phyloP scores from a whole-genome alignment of 1,284 basidiomycete genomes.

The Boletus holoroseus region DNA sequence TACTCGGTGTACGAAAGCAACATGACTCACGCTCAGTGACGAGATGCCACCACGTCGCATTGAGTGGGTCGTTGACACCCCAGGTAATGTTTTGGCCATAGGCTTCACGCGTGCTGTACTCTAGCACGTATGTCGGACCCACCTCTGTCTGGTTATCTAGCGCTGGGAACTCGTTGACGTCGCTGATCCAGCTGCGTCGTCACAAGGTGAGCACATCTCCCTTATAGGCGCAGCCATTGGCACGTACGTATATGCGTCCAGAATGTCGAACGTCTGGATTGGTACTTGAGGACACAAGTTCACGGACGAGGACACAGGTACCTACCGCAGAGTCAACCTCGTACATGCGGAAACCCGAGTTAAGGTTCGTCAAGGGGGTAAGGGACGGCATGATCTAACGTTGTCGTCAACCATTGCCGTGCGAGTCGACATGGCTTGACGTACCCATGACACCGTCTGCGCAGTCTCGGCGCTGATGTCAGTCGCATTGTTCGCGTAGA shows the following conservation, averaged over 20 bases:
- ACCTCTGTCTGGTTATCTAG: conserved; percentile 32
- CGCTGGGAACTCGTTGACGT: conserved; percentile 34
- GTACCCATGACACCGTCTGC: conserved; percentile 48
- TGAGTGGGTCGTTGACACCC: conserved; percentile 41
- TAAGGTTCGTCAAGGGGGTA: conserved; percentile 67
- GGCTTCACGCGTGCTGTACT: conserved; percentile 42
- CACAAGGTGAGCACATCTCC: not conserved
- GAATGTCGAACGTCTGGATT: conserved; percentile 36
- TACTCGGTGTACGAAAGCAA: not conserved
- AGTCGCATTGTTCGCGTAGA: conserved; percentile 42
- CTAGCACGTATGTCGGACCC: conserved; percentile 40
- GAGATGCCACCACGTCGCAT: conserved; percentile 48
- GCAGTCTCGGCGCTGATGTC: conserved; percentile 52
- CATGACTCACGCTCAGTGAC: conserved; percentile 38
- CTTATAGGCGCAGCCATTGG: not conserved
- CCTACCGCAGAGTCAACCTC: conserved; percentile 67
- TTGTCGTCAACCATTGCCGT: not conserved
- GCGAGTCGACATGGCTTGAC: conserved; percentile 9
- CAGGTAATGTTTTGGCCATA: conserved; percentile 42
- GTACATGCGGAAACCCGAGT: conserved; percentile 75
- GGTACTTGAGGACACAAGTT: conserved; percentile 2
- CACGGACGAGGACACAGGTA: conserved; percentile 2
- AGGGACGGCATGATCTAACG: conserved; percentile 60
- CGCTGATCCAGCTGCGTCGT: conserved; percentile 33
- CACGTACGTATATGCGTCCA: conserved; percentile 40